Percentiles rank a stretch among this genome's conserved stretches.
phyloP scores from a whole-genome alignment of 1,284 basidiomycete species.

The Fomitiporia mediterranea region DNA sequence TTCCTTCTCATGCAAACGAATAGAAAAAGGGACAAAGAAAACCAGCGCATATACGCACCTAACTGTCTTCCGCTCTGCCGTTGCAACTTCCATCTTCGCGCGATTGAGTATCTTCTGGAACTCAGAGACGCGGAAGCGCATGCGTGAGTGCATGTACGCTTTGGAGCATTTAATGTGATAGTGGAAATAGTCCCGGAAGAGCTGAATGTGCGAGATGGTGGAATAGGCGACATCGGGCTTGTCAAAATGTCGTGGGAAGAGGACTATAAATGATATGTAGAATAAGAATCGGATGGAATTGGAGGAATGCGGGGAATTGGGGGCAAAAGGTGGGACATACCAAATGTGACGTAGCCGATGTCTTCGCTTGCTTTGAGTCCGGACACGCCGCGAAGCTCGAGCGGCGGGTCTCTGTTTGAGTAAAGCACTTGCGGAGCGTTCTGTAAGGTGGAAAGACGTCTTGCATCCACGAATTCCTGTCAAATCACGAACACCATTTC shows the following conservation, averaged over 20 bases:
- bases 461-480: constrained; percentile 98
- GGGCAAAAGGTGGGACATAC: constrained; percentile 32
- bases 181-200: constrained; percentile 98
- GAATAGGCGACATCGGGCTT: constrained; percentile 68
- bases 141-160: constrained; percentile 98
- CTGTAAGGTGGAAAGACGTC: constrained; percentile 89
- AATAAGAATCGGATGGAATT: not conserved
- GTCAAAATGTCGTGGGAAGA: constrained; percentile 94
- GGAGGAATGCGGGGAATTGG: not conserved
- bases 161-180: constrained; percentile 99
- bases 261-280: constrained; percentile 45
- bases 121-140: constrained; percentile 92
- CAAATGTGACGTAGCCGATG: constrained; percentile 96
- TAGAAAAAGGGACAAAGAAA: not conserved
- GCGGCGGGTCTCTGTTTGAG: constrained; percentile 90
- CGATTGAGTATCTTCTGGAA: constrained; percentile 98
- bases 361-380: constrained; percentile 85
- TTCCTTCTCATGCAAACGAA: constrained; percentile 11
- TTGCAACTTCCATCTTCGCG: constrained; percentile 89
- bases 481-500: not conserved
- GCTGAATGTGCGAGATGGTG: constrained; percentile 94
- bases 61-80: constrained; percentile 86
- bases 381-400: constrained; percentile 87
- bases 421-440: constrained; percentile 99
- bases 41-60: constrained; percentile 58